Evolutionary conservation across 2,329 filamentous ascomycete genomes (phyloP).

Genomic region (Coniochaeta prunicola): DNA sequence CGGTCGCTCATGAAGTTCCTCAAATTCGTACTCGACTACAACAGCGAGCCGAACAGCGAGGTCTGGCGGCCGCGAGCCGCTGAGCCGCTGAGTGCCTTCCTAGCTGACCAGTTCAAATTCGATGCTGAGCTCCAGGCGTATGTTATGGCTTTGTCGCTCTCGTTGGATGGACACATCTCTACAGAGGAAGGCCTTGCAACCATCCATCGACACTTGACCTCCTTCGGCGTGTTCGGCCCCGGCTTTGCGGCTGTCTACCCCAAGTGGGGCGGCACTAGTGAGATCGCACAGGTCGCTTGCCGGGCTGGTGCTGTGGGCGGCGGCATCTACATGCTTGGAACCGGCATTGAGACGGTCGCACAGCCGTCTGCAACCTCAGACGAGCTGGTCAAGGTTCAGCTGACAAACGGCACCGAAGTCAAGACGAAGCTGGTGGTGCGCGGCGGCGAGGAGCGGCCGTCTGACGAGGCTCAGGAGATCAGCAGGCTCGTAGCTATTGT

Average conservation of each 20-base stretch:
- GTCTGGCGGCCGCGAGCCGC: constrained; percentile 52
- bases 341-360: constrained; percentile 45
- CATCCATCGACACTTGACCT: constrained; percentile 74
- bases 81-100: constrained; percentile 49
- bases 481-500: constrained; percentile 63
- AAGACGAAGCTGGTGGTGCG: constrained; percentile 47
- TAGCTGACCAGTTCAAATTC: constrained; percentile 56
- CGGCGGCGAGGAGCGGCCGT: constrained; percentile 22
- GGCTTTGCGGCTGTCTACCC: constrained; percentile 86
- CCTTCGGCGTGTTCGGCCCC: constrained; percentile 79
- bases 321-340: constrained; percentile 79
- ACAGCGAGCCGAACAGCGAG: constrained; percentile 43
- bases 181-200: constrained; percentile 61
- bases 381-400: constrained; percentile 9
- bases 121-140: constrained; percentile 60
- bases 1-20: constrained; percentile 88
- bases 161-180: constrained; percentile 54
- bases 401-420: constrained; percentile 52
- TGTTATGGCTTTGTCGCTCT: constrained; percentile 63
- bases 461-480: constrained; percentile 24
- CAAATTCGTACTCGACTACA: constrained; percentile 73
- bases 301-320: constrained; percentile 87
- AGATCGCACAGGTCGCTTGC: constrained; percentile 87
- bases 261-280: constrained; percentile 86
- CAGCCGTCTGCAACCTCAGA: not conserved